phyloP scores from a whole-genome alignment of 176 grass and related monocot species.

The Lolium multiflorum region DNA sequence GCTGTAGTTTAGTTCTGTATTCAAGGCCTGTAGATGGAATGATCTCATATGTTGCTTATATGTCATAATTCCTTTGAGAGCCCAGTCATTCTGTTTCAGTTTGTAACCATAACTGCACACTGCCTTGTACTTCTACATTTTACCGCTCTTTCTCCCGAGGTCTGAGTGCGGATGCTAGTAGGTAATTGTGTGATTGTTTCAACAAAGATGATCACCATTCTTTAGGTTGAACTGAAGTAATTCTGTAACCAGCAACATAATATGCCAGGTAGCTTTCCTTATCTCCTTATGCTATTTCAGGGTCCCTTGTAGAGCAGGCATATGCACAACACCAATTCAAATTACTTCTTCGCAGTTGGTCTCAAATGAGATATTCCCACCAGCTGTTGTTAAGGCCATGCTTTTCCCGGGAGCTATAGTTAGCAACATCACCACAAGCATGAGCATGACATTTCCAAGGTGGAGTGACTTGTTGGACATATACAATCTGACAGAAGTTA shows the following conservation, averaged over 20 bases:
- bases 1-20: not conserved
- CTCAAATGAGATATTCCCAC: conserved; percentile 88
- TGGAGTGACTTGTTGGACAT: conserved; percentile 77
- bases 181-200: not conserved
- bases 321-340: conserved; percentile 91
- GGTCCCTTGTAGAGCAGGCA: conserved; percentile 93
- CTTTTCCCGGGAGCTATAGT: conserved; percentile 82
- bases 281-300: conserved; percentile 54
- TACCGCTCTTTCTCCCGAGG: not conserved
- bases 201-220: not conserved
- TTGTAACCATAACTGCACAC: not conserved
- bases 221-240: conserved; percentile 17
- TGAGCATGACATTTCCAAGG: conserved; percentile 59
- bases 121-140: not conserved
- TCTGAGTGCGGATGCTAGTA: not conserved
- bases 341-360: conserved; percentile 87
- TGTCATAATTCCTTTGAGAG: not conserved
- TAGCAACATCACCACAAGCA: conserved; percentile 56
- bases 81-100: not conserved
- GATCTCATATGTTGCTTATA: conserved; percentile 15
- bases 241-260: conserved; percentile 19
- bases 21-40: not conserved
- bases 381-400: conserved; percentile 76
- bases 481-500: conserved; percentile 86
- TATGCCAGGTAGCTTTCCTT: conserved; percentile 35